Conservation (phyloP, 176 grass and related monocot genomes). For the Paspalum vaginatum region DNA sequence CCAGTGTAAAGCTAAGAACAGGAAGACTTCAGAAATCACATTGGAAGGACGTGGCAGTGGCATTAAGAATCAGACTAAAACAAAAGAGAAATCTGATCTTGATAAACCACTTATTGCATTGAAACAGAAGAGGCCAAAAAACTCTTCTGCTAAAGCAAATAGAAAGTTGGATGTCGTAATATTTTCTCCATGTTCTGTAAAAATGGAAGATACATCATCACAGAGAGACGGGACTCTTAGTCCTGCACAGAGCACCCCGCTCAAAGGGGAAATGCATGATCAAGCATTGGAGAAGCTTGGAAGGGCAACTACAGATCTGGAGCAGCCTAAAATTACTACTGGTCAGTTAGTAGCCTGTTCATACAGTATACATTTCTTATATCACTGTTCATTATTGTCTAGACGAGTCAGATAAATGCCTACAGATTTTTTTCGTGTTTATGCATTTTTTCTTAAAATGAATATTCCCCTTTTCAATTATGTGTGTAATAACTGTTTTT, state of each 20-base stretch:
- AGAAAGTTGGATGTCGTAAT: conserved; percentile 16
- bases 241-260: conserved; percentile 18
- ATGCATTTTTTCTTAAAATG: conserved; percentile 10
- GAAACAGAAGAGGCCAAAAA: conserved; percentile 49
- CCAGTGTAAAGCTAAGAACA: conserved; percentile 52
- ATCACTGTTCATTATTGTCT: conserved; percentile 14
- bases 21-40: conserved; percentile 31
- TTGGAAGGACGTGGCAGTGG: conserved; percentile 37
- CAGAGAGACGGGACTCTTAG: not conserved
- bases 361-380: conserved; percentile 13
- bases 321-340: conserved; percentile 25
- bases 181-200: conserved; percentile 21
- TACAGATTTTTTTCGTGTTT: not conserved
- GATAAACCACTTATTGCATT: conserved; percentile 62
- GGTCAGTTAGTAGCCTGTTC: conserved; percentile 42
- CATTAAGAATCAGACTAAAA: conserved; percentile 13
- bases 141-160: conserved; percentile 31
- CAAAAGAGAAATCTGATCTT: conserved; percentile 52
- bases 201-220: conserved; percentile 22
- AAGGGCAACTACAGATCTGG: conserved; percentile 11
- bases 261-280: conserved; percentile 10
- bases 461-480: conserved; percentile 22
- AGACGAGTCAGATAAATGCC: conserved; percentile 4
- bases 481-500: conserved; percentile 18
- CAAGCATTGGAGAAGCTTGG: not conserved